Conservation (phyloP, 768 basidiomycete genomes). For the Tricholomella constricta region DNA sequence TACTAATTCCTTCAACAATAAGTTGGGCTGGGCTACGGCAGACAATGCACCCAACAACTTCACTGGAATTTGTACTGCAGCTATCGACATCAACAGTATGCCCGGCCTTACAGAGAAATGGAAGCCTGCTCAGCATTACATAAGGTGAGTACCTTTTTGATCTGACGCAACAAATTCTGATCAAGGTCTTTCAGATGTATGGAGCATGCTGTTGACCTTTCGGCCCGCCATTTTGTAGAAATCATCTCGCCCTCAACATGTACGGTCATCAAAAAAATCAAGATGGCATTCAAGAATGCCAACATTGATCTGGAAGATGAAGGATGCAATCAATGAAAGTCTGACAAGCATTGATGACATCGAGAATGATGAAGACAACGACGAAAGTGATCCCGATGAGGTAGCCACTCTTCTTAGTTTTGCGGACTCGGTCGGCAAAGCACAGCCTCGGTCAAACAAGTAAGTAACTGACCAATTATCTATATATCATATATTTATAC, state of each 20-base stretch:
- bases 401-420: too few species aligned
- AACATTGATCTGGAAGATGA: too few species aligned
- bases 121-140: not conserved
- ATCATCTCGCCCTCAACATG: constrained; percentile 12
- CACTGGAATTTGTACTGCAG: not conserved
- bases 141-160: not conserved
- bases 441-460: not conserved
- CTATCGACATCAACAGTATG: not conserved
- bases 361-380: not conserved
- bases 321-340: too few species aligned
- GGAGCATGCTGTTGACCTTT: constrained; percentile 20
- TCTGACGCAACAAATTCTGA: not conserved
- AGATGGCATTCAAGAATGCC: too few species aligned
- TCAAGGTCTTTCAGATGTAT: constrained; percentile 12
- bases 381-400: not conserved
- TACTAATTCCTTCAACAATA: not conserved
- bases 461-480: too few species aligned
- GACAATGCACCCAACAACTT: constrained; percentile 20
- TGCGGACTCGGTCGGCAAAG: too few species aligned
- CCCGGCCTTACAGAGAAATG: not conserved
- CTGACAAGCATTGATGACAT: too few species aligned
- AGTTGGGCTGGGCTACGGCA: constrained; percentile 15
- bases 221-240: constrained; percentile 14
- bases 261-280: constrained; percentile 34
- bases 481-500: not conserved